These are phyloP conservation scores for Talaromyces sp. DNA, from an alignment of 2,329 filamentous ascomycete species.

Conservation along the genomic window DNA sequence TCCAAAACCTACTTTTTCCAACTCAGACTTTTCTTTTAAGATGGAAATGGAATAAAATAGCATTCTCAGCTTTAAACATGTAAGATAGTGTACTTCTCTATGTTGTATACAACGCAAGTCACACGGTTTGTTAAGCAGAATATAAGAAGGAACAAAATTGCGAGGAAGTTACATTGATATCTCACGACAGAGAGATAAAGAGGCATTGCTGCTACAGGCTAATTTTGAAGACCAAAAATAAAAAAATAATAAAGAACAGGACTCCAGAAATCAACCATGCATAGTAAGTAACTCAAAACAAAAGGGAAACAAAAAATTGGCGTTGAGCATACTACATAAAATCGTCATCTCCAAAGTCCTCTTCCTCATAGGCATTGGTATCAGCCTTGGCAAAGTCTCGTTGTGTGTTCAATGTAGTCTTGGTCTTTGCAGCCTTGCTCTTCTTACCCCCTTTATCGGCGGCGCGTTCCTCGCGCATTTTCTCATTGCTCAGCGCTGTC, in stretches of 20 bases:
- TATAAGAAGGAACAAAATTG: not conserved
- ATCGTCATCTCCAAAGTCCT: slow-evolving; percentile 65
- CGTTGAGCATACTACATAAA: slow-evolving; percentile 36
- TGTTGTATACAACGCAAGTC: not conserved
- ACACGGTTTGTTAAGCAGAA: not conserved
- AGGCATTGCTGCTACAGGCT: not conserved
- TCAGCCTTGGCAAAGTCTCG: slow-evolving; percentile 56
- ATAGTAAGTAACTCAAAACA: slow-evolving; percentile 1
- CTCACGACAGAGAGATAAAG: not conserved
- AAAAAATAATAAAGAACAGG: slow-evolving; percentile 11
- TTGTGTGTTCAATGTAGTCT: slow-evolving; percentile 67
- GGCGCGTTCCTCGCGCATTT: slow-evolving; percentile 97
- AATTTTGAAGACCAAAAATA: not conserved
- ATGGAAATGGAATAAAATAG: too few species aligned
- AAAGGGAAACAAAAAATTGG: not conserved
- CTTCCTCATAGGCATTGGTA: slow-evolving; percentile 73
- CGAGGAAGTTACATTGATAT: not conserved
- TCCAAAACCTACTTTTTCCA: not conserved
- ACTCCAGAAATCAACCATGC: slow-evolving; percentile 7
- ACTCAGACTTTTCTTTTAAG: too few species aligned
- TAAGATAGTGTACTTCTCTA: not conserved
- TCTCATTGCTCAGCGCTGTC: slow-evolving; percentile 92
- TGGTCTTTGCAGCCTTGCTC: slow-evolving; percentile 92
- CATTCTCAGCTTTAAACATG: not conserved
- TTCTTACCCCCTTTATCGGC: slow-evolving; percentile 95